These are phyloP conservation scores for Colletotrichum camelliae DNA, from an alignment of 2,329 filamentous ascomycete species.

Conservation along the genomic window DNA sequence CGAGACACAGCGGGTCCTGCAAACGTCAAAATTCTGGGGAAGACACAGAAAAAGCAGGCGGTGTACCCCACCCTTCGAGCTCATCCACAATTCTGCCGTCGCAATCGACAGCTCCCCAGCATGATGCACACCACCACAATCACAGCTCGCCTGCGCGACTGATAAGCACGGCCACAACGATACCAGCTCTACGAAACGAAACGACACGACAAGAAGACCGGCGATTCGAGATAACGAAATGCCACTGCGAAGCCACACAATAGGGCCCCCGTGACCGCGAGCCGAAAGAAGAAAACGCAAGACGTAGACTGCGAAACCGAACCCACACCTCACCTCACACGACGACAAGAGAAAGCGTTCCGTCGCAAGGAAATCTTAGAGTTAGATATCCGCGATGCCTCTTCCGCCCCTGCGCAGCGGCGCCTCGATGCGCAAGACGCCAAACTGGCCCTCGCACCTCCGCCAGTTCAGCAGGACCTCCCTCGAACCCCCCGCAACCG, in stretches of 20 bases:
- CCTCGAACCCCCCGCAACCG: conserved; percentile 44
- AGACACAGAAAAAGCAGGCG: background rate
- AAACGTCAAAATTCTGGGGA: conserved; percentile 1
- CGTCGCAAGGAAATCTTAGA: background rate
- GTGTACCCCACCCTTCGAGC: background rate
- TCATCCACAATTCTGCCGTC: conserved; percentile 17
- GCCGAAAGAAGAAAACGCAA: background rate
- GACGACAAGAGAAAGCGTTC: background rate
- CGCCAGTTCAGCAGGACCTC: conserved; percentile 56
- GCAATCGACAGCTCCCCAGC: background rate
- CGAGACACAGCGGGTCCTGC: background rate
- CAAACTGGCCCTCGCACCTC: conserved; percentile 58
- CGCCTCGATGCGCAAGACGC: conserved; percentile 49
- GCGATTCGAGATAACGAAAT: background rate
- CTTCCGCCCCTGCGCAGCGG: conserved; percentile 43
- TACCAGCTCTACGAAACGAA: background rate
- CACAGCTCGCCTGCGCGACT: background rate
- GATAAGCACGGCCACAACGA: background rate
- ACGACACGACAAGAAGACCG: background rate
- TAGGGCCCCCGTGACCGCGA: conserved; percentile 16
- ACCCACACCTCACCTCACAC: background rate
- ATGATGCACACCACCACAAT: background rate
- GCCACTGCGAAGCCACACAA: conserved; percentile 1
- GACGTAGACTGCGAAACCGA: background rate
- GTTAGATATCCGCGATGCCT: background rate